Percentiles rank a stretch among this genome's conserved stretches.
phyloP scores from a whole-genome alignment of 768 basidiomycete genomes.

The Trichaptum fuscoviolaceum region DNA sequence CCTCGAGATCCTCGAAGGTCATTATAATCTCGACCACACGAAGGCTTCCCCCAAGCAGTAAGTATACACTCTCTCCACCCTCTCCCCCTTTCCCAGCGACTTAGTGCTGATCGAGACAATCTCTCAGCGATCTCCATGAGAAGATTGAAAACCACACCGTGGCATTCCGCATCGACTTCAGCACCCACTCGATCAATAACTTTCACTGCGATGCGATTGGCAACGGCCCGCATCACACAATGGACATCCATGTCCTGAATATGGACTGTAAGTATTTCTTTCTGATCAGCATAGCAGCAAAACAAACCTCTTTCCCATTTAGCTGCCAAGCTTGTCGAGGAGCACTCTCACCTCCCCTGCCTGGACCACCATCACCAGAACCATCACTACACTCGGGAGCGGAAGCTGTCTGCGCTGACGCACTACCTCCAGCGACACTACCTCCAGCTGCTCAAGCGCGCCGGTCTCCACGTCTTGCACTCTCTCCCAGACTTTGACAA shows the following conservation, averaged over 20 bases:
- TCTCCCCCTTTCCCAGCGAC: background rate
- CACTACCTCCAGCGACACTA: constrained; percentile 17
- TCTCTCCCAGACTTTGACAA: constrained; percentile 27
- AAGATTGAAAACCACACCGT: constrained; percentile 7
- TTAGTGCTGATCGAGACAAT: background rate
- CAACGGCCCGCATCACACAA: constrained; percentile 9
- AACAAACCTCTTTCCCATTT: background rate
- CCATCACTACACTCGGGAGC: constrained; percentile 1
- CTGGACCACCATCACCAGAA: constrained; percentile 6
- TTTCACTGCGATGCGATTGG: constrained; percentile 13
- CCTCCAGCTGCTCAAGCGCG: constrained; percentile 17
- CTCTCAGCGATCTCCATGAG: constrained; percentile 6
- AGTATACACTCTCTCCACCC: background rate
- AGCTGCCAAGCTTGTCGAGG: background rate
- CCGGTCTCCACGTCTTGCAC: constrained; percentile 22
- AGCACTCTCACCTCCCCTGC: constrained; percentile 4
- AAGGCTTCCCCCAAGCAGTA: constrained; percentile 9
- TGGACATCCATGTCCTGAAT: constrained; percentile 1
- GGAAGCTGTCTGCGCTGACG: constrained; percentile 10
- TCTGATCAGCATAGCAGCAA: background rate
- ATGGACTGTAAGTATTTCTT: background rate
- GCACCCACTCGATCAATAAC: constrained; percentile 14
- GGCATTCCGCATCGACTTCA: constrained; percentile 21
- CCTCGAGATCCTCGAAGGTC: constrained; percentile 19
- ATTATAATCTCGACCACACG: constrained; percentile 19